Evolutionary conservation across 1,139 yeast species (phyloP).

Genomic region (Taphrina flavorubra): DNA sequence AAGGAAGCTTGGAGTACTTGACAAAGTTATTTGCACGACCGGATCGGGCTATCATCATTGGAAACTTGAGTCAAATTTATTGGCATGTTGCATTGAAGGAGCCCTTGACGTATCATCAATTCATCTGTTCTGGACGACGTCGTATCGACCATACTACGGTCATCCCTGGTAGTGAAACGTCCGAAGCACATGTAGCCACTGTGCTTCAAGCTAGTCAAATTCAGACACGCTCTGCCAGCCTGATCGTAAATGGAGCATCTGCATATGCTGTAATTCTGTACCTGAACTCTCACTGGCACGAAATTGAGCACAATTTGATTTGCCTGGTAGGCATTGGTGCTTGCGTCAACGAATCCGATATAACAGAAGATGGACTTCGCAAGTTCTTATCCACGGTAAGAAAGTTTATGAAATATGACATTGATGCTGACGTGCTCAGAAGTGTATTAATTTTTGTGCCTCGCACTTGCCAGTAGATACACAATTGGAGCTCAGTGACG

Average conservation of each 20-base stretch:
- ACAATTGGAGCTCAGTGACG: background rate
- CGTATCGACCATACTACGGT: background rate
- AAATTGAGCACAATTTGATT: background rate
- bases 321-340: conserved; percentile 19
- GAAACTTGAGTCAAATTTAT: conserved; percentile 7
- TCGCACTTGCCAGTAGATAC: conserved; percentile 11
- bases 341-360: conserved; percentile 4
- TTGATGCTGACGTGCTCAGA: background rate
- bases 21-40: background rate
- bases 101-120: conserved; percentile 20
- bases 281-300: conserved; percentile 16
- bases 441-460: conserved; percentile 13
- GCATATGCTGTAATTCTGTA: conserved; percentile 17
- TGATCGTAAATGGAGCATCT: conserved; percentile 27
- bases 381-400: conserved; percentile 19
- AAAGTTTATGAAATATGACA: background rate
- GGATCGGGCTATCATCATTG: conserved; percentile 23
- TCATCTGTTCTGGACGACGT: conserved; percentile 15
- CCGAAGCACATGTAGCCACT: conserved; percentile 18
- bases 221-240: background rate
- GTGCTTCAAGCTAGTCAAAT: background rate
- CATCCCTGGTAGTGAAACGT: conserved; percentile 20
- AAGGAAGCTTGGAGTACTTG: conserved; percentile 19
- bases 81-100: conserved; percentile 7
- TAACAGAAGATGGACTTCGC: background rate